Evolutionary conservation across 306 rosid genomes (phyloP), one percentile per base, ranked within the genome.

Genomic region (Echinosophora koreensis): DNA sequence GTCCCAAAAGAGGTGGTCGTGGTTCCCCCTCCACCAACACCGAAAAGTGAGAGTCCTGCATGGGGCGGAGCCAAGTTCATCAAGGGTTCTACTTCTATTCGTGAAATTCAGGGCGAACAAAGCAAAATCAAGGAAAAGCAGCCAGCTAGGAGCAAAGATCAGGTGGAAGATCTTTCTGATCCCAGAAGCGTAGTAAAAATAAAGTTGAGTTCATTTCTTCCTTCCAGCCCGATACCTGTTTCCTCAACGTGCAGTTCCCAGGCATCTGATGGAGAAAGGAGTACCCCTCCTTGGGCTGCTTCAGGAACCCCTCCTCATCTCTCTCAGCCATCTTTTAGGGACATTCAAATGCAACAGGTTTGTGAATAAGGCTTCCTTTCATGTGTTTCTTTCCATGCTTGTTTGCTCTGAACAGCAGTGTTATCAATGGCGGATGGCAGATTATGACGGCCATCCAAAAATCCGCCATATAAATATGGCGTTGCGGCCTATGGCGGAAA

Each of bases 301-400:
- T 88, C 98, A 5, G 96, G 87, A 79, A 92, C 97, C 60, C 96
- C 97, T 55, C 98, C 97, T 47, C 93, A 82, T 54, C 80, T 28
- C 69, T 86, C 95, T 58, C 80, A 88, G 41, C 97, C 85, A 2
- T 95, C 98, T 18, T 87, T 92, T 54, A 92, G 98, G 82, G 91
- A 92, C 87, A 95, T 95, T 78, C 98, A 90, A 82, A 85, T 89
- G 89, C 97, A 88, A 85, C 97, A 94, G 97, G 98, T 94, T 77
- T 77, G 81, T 54, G 42, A 58, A 22, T 55, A 39, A 59, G 41
- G 66, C 75, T 73, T 62, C 57, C 78, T 61, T 76, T 27, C 34
- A 13, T 60, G 46, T 44, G 35, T 50, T 37, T 61, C 6, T 34
- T 46, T 69, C 12, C 30, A 28, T 71, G 17, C 4, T 17, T 59